phyloP scores from a whole-genome alignment of 768 basidiomycete species.

The Jaapia argillacea region DNA sequence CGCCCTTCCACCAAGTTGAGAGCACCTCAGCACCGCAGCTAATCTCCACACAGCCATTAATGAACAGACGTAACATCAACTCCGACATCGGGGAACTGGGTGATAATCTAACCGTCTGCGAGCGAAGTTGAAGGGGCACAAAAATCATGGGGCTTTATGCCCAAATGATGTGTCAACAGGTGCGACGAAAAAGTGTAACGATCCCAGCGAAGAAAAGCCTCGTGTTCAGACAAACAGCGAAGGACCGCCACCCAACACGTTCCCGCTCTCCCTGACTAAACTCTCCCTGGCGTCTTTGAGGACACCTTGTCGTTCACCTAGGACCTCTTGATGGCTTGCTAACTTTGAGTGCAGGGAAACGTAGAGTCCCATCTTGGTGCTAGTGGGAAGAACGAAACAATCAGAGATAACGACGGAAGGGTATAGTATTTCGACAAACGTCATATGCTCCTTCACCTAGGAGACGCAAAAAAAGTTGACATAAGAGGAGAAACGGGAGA shows the following conservation, averaged over 20 bases:
- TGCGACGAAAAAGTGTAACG: too few relatives aligned
- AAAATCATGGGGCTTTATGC: too few relatives aligned
- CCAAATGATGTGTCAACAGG: too few relatives aligned
- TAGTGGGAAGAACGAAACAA: constrained; percentile 9
- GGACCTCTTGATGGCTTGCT: constrained; percentile 27
- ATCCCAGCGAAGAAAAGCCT: too few relatives aligned
- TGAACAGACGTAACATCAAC: too few relatives aligned
- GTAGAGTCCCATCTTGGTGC: constrained; percentile 39
- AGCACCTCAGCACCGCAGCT: too few relatives aligned
- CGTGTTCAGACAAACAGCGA: too few relatives aligned
- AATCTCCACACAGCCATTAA: too few relatives aligned
- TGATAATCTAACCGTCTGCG: too few relatives aligned
- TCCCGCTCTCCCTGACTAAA: constrained; percentile 31
- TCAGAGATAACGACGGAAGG: background rate
- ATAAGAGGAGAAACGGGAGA: constrained; percentile 1
- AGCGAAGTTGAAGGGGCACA: too few relatives aligned
- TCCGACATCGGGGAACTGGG: too few relatives aligned
- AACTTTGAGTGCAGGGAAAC: constrained; percentile 31
- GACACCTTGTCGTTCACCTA: constrained; percentile 29
- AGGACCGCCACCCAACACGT: constrained; percentile 21
- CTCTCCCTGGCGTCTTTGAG: constrained; percentile 26
- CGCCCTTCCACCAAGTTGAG: too few relatives aligned
- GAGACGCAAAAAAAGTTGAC: background rate
- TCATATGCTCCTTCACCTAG: constrained; percentile 40
- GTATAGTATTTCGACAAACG: constrained; percentile 20